Percentiles rank a stretch among this genome's conserved stretches.
Conservation (phyloP, 148 eudicot genomes). For the Chenopodium berlandieri region DNA sequence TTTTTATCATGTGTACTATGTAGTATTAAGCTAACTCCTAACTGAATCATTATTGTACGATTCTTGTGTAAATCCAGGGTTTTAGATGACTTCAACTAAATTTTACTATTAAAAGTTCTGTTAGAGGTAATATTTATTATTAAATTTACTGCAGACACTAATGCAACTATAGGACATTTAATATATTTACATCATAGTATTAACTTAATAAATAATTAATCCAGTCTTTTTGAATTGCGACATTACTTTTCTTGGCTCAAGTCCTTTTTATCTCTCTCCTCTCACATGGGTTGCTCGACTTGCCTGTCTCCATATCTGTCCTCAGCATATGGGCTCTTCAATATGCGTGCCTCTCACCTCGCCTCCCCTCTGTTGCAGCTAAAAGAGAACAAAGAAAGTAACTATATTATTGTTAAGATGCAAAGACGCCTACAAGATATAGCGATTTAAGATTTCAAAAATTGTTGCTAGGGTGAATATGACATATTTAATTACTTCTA, state of each 20-base stretch:
- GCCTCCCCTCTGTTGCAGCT: neutral
- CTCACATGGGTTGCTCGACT: neutral
- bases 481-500: neutral
- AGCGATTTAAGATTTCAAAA: neutral
- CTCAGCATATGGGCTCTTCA: too few species aligned
- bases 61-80: neutral
- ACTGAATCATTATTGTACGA: neutral
- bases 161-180: neutral
- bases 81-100: neutral
- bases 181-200: neutral
- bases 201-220: too few species aligned
- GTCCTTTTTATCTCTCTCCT: neutral
- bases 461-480: neutral
- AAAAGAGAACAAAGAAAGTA: neutral
- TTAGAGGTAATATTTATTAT: neutral
- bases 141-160: too few species aligned
- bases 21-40: too few species aligned
- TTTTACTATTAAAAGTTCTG: neutral
- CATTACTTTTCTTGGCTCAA: neutral
- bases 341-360: too few species aligned
- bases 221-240: neutral
- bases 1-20: neutral
- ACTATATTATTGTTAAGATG: neutral
- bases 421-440: neutral
- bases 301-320: neutral